Base-by-base conservation (phyloP, 1,139 yeast genomes). In the Zygoascus meyerae region DNA sequence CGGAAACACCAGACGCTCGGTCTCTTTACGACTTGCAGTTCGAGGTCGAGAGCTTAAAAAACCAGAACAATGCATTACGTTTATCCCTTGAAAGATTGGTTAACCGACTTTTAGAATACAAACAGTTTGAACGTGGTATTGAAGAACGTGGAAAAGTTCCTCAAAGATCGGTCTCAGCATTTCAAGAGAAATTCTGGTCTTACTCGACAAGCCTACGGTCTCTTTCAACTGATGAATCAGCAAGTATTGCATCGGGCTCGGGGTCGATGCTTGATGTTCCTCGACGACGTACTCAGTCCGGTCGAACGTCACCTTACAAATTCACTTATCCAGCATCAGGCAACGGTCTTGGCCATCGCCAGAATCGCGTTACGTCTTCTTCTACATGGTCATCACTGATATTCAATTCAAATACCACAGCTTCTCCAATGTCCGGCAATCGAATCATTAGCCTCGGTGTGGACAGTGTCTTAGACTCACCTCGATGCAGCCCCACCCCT, bases 51-150 rank as follows among this genome's bases (percentile, higher is more conserved):
- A 52, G 64, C 3, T 55, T 63, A 15, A 51, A 49, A 16, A 61
- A 64, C 52, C 59, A 64, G 48, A 63, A 62, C 52, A 48, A 51
- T 12, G 67, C 68, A 3, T 55, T 65, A 34, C 56, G 55, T 36
- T 43, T 53, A 33, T 58, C 67, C 5, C 51, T 65, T 16, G 68
- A 66, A 50, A 55, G 66, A 7, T 56, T 66, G 3, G 67, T 66
- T 3, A 57, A 59, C 34, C 59, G 69, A 5, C 57, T 66, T 40
- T 56, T 66, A 10, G 65, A 60, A 40, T 59, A 55, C 48, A 48
- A 54, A 34, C 61, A 59, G 41, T 66, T 66, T 50, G 62, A 61
- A 40, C 48, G 50, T 11, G 57, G 56, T 3, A 60, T 65, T 2
- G 63, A 63, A 38, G 63, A 54, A 37, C 45, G 59, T 7, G 52